A percentile compares a stretch with the other conserved stretches of the same genome.
Conservation (phyloP, 768 basidiomycete species). For the Tulasnella calospora region DNA sequence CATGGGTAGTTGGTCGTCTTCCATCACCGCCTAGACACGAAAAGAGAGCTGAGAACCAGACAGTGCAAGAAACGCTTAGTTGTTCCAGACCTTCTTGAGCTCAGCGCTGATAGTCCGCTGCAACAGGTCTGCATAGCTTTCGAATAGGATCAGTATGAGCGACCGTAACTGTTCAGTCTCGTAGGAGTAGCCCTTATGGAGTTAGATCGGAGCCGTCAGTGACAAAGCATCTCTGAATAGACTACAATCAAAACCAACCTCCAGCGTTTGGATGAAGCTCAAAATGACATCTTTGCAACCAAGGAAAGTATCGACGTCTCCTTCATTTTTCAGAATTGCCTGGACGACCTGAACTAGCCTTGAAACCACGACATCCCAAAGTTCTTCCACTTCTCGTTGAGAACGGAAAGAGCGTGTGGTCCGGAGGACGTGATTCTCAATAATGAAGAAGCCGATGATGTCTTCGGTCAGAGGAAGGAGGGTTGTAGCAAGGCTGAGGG, state of each 20-base stretch:
- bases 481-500: conserved; percentile 37
- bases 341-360: conserved; percentile 71
- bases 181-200: conserved; percentile 73
- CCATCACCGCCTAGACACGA: conserved; percentile 25
- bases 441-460: conserved; percentile 95
- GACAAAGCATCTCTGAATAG: not conserved
- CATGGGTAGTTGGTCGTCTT: conserved; percentile 66
- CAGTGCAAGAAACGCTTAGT: not conserved
- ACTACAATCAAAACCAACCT: conserved; percentile 48
- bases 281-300: conserved; percentile 77
- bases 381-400: conserved; percentile 82
- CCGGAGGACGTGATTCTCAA: conserved; percentile 86
- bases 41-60: not conserved
- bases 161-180: conserved; percentile 75
- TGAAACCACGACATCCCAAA: conserved; percentile 83
- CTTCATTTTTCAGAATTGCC: conserved; percentile 63
- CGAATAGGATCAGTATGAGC: conserved; percentile 82
- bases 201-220: not conserved
- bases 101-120: conserved; percentile 73
- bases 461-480: conserved; percentile 81
- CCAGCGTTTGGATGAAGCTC: conserved; percentile 84
- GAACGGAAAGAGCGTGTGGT: conserved; percentile 89
- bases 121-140: conserved; percentile 78
- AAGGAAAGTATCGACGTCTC: conserved; percentile 75
- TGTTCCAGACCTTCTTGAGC: conserved; percentile 65